Evolutionary conservation across 1,284 basidiomycete genomes (phyloP).

Genomic region (Flammula alnicola): DNA sequence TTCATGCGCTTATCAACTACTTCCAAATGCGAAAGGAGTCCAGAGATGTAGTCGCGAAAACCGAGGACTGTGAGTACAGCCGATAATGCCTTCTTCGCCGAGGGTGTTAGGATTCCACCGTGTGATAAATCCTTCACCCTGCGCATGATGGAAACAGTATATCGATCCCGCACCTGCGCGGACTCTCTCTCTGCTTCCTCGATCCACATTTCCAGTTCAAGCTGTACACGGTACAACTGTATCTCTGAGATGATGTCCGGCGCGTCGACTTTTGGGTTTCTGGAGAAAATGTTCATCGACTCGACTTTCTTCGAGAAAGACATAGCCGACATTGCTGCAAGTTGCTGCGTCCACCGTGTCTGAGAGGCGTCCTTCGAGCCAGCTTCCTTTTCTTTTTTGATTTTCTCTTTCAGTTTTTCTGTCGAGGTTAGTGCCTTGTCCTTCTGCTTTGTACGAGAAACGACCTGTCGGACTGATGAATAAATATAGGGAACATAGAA

Average conservation of each 20-base stretch:
- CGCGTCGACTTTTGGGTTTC: conserved; percentile 47
- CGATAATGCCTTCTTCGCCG: conserved; percentile 42
- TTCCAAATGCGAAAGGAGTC: conserved; percentile 23
- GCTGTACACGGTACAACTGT: conserved; percentile 54
- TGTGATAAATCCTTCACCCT: conserved; percentile 50
- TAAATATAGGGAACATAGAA: no score
- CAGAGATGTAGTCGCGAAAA: conserved; percentile 42
- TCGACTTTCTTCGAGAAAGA: conserved; percentile 34
- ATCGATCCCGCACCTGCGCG: conserved; percentile 44
- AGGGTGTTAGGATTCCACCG: conserved; percentile 38
- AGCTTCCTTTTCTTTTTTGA: conserved; percentile 47
- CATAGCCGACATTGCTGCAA: conserved; percentile 39
- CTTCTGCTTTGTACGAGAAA: neutral
- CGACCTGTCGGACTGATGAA: neutral
- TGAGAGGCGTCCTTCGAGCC: conserved; percentile 42
- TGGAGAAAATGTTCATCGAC: conserved; percentile 41
- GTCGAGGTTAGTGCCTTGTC: conserved; percentile 26
- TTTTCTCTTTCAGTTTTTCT: conserved; percentile 50
- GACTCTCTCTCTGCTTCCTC: conserved; percentile 43
- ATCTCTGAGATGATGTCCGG: conserved; percentile 54
- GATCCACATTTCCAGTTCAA: conserved; percentile 58
- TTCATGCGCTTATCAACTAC: conserved; percentile 42
- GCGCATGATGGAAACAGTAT: conserved; percentile 49
- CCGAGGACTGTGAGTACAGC: conserved; percentile 49
- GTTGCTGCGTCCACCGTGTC: conserved; percentile 55